A percentile compares a stretch with the other conserved stretches of the same genome.
Conservation (phyloP, 345 rosid species). For the Hypericum perforatum region DNA sequence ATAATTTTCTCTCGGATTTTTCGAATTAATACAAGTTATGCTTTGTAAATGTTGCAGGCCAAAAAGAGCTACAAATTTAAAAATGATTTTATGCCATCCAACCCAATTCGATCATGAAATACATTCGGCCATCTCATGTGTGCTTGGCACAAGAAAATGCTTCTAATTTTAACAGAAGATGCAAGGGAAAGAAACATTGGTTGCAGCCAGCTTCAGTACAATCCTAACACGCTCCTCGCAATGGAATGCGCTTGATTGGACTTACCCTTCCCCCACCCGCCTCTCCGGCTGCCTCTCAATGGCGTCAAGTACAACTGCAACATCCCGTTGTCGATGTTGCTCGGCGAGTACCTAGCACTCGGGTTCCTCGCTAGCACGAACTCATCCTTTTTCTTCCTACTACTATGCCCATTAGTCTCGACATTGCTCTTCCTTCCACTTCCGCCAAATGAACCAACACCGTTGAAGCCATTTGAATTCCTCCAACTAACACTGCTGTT, state of each 20-base stretch:
- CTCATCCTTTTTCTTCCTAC: constrained; percentile 57
- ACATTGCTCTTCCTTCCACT: constrained; percentile 47
- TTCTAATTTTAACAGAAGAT: constrained; percentile 25
- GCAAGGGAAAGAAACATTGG: constrained; percentile 29
- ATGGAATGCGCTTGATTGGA: constrained; percentile 55
- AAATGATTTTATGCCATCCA: constrained; percentile 27
- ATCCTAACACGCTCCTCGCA: constrained; percentile 59
- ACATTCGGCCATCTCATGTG: constrained; percentile 30
- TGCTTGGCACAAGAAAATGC: constrained; percentile 43
- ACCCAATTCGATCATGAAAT: constrained; percentile 24
- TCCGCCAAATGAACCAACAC: constrained; percentile 15
- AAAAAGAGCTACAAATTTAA: constrained; percentile 33
- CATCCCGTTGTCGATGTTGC: constrained; percentile 61
- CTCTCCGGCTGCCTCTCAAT: constrained; percentile 55
- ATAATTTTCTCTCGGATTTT: too few species aligned
- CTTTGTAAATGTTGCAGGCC: constrained; percentile 17
- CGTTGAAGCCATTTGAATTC: constrained; percentile 40
- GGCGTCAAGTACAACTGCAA: constrained; percentile 74
- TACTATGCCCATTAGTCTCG: constrained; percentile 44
- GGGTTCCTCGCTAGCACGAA: constrained; percentile 55
- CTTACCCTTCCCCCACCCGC: constrained; percentile 43
- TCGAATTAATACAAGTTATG: too few species aligned
- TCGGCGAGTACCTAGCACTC: constrained; percentile 81
- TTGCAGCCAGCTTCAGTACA: constrained; percentile 42
- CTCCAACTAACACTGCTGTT: constrained; percentile 97